Conservation (phyloP, 2,329 filamentous ascomycete genomes). For the Aspergillus sp. region DNA sequence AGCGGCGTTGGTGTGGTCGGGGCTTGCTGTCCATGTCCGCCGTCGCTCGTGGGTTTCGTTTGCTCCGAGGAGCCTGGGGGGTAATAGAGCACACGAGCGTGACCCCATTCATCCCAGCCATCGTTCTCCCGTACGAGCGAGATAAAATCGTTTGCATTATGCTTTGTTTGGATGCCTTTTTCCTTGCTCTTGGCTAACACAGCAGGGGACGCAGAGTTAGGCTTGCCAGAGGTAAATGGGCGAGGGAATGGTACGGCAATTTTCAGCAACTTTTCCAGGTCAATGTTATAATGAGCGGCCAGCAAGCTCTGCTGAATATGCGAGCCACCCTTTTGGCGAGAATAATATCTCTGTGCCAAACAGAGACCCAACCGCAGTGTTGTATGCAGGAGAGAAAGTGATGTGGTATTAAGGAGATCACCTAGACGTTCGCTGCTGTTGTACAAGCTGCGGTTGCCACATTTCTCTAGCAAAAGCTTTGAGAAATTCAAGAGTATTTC, state of each 20-base stretch:
- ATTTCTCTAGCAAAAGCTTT: constrained; percentile 81
- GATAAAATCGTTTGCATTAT: constrained; percentile 78
- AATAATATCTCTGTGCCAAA: constrained; percentile 86
- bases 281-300: constrained; percentile 71
- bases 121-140: constrained; percentile 57
- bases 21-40: constrained; percentile 36
- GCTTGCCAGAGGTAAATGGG: constrained; percentile 49
- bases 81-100: constrained; percentile 77
- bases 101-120: constrained; percentile 70
- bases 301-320: constrained; percentile 67
- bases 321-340: constrained; percentile 67
- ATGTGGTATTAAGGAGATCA: constrained; percentile 81
- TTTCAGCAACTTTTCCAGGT: constrained; percentile 72
- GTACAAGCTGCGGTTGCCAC: constrained; percentile 93
- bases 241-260: constrained; percentile 77
- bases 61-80: constrained; percentile 31
- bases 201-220: constrained; percentile 48
- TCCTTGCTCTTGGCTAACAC: constrained; percentile 69
- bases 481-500: constrained; percentile 80
- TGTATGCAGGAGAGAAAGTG: constrained; percentile 66
- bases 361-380: constrained; percentile 76
- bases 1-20: constrained; percentile 70
- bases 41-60: constrained; percentile 24
- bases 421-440: constrained; percentile 87
- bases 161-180: constrained; percentile 48